Evolutionary conservation across 352 stramenopile genomes (phyloP), one percentile per base, ranked within the genome.

Genomic region (Plasmopara muralis): DNA sequence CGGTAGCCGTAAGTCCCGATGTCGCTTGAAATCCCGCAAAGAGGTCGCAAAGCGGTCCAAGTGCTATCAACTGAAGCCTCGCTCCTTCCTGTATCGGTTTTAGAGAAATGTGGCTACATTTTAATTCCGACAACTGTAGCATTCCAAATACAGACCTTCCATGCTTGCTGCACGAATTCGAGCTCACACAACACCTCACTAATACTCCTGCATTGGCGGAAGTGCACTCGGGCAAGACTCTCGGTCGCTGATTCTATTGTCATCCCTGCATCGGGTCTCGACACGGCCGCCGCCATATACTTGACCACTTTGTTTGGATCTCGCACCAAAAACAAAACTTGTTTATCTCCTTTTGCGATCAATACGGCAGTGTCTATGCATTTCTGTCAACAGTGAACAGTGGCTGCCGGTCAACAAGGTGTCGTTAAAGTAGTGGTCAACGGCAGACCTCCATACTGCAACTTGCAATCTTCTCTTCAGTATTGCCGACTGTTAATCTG

Each of bases 181-280:
- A 81, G 41, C 47, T 70, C 66, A 25, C 56, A 52, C 29, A 79
- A 33, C 18, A 72, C 42, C 29, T 75, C 62, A 33, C 68, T 73
- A 29, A 75, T 43, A 50, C 62, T 62, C 28, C 54, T 68, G 12
- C 62, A 73, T 18, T 57, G 59, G 25, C 50, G 62, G 29, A 83
- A 66, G 28, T 39, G 64, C 44, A 83, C 47, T 16, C 53, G 50
- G 8, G 57, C 53, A 9, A 81, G 61, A 25, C 57, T 57, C 40
- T 69, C 49, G 2, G 55, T 57, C 3, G 53, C 51, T 20, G 43
- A 34, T 5, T 57, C 47, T 14, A 49, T 62, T 30, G 53, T 53
- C 40, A 59, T 60, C 14, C 43, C 52, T 37, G 50, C 38, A 9
- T 44, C 31, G 6, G 39, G 20, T 18, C 41, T 57, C 12, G 55